phyloP scores from a whole-genome alignment of 495 filamentous ascomycete species.

The Gamarada debralockiae region DNA sequence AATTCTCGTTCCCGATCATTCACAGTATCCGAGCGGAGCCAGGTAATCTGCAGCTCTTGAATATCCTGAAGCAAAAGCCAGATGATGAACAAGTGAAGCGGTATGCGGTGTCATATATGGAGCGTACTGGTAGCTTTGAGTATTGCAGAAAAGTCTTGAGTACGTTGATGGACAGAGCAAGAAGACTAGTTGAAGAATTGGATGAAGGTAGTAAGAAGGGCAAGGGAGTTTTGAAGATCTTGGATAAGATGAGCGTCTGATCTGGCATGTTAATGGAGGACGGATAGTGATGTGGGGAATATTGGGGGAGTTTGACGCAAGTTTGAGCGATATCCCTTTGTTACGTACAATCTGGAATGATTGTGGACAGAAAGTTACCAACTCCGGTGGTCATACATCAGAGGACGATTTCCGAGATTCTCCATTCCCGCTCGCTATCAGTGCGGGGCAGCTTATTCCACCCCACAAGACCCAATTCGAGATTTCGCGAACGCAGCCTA shows the following conservation, averaged over 20 bases:
- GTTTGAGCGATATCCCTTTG: not conserved
- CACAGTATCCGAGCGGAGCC: conserved; percentile 86
- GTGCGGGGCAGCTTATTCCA: too few species aligned
- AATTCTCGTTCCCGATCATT: conserved; percentile 97
- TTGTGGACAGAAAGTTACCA: too few species aligned
- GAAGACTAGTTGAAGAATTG: conserved; percentile 63
- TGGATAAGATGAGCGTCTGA: conserved; percentile 34
- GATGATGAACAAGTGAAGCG: conserved; percentile 82
- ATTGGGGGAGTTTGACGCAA: not conserved
- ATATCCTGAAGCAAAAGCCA: conserved; percentile 89
- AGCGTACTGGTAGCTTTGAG: conserved; percentile 81
- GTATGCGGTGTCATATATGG: conserved; percentile 91
- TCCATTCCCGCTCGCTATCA: too few species aligned
- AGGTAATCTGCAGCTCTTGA: conserved; percentile 75
- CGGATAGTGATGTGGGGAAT: too few species aligned
- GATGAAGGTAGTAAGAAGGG: conserved; percentile 48
- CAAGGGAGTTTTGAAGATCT: conserved; percentile 42
- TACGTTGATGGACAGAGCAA: conserved; percentile 62
- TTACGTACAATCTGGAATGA: not conserved
- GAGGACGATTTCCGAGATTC: too few species aligned
- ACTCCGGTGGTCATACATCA: too few species aligned
- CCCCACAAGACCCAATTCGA: too few species aligned
- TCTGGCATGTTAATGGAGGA: not conserved
- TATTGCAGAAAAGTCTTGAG: conserved; percentile 71
- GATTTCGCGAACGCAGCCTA: too few species aligned